Conservation (phyloP, 2,329 filamentous ascomycete genomes). For the Tolypocladium sp. region DNA sequence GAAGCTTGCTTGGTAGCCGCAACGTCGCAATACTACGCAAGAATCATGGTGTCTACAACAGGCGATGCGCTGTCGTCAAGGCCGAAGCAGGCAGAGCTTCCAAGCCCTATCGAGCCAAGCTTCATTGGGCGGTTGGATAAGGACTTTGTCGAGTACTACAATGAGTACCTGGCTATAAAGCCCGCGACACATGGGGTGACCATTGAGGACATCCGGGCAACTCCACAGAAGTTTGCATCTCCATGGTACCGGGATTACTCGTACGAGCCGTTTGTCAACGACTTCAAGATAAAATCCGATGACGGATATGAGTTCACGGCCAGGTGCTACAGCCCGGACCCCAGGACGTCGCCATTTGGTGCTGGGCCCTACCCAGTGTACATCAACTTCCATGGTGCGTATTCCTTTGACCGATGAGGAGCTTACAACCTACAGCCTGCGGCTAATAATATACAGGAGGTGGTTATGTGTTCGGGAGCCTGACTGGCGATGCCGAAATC, state of each 20-base stretch:
- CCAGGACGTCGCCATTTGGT: constrained; percentile 4
- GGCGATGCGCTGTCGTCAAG: not conserved
- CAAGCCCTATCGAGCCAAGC: not conserved
- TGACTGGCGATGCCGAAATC: constrained; percentile 2
- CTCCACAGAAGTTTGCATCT: constrained; percentile 1
- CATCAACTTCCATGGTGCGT: constrained; percentile 4
- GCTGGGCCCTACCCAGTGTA: constrained; percentile 2
- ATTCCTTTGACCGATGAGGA: not conserved
- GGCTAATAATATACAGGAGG: not conserved
- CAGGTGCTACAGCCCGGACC: constrained; percentile 2
- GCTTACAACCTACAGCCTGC: not conserved
- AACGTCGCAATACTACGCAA: not conserved
- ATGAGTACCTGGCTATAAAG: constrained; percentile 1
- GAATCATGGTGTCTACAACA: not conserved
- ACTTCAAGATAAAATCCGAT: constrained; percentile 2
- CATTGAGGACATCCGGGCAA: constrained; percentile 1
- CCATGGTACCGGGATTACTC: constrained; percentile 4
- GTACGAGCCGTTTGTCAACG: constrained; percentile 3
- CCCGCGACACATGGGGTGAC: not conserved
- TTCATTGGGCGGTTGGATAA: constrained; percentile 2
- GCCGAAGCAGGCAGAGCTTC: not conserved
- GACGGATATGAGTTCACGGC: constrained; percentile 2
- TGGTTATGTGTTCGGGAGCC: constrained; percentile 2
- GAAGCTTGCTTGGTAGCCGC: not conserved
- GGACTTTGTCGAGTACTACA: constrained; percentile 6